A percentile compares a stretch with the other conserved stretches of the same genome.
These are phyloP conservation scores for Pholiota molesta DNA, from an alignment of 768 basidiomycete species.

Conservation along the genomic window DNA sequence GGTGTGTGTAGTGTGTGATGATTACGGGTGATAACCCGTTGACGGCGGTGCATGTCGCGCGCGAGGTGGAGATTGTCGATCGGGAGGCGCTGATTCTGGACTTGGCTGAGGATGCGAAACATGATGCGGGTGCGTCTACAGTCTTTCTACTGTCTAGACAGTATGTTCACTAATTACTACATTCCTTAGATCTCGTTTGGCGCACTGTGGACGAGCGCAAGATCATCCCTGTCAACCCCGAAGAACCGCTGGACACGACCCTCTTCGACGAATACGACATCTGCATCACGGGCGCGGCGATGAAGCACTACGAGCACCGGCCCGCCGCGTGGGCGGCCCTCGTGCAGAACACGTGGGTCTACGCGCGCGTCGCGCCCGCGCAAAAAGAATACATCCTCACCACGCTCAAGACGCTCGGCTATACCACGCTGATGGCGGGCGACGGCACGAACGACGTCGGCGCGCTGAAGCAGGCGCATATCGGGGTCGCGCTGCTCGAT, in stretches of 20 bases:
- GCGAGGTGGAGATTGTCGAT: conserved; percentile 96
- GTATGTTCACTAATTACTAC: neutral
- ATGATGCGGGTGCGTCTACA: conserved; percentile 62
- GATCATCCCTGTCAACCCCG: conserved; percentile 83
- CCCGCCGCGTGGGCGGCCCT: conserved; percentile 80
- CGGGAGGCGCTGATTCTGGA: conserved; percentile 94
- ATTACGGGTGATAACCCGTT: conserved; percentile 99
- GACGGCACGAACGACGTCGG: conserved; percentile 99
- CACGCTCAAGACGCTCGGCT: conserved; percentile 86
- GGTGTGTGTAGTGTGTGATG: conserved; percentile 82
- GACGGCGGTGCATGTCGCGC: conserved; percentile 94
- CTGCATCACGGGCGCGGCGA: conserved; percentile 92
- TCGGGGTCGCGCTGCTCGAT: conserved; percentile 92
- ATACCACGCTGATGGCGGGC: conserved; percentile 95
- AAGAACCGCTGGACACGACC: conserved; percentile 72
- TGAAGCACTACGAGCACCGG: conserved; percentile 80
- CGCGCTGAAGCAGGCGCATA: conserved; percentile 96
- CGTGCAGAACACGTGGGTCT: conserved; percentile 96
- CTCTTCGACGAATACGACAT: conserved; percentile 92
- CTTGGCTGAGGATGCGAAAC: conserved; percentile 75
- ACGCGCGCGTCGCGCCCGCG: conserved; percentile 93
- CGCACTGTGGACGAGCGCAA: conserved; percentile 91
- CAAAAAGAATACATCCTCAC: conserved; percentile 98
- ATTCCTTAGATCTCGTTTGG: conserved; percentile 78
- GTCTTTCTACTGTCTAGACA: neutral